phyloP scores from a whole-genome alignment of 805 yeast species.

The Wickerhamomyces queroliae region DNA sequence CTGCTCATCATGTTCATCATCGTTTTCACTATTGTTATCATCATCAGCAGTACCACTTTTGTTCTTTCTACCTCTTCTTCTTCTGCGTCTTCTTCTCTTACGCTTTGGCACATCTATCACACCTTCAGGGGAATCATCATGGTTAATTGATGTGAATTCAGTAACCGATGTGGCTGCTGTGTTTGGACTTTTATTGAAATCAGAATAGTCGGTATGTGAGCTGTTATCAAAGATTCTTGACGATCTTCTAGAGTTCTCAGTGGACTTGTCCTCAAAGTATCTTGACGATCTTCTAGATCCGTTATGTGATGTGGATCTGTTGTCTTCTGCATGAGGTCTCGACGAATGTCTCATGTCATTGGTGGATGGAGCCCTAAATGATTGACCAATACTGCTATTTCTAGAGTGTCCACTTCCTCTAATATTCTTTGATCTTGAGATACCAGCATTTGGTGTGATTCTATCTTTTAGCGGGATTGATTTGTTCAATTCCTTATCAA shows the following conservation, averaged over 20 bases:
- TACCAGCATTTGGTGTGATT: conserved; percentile 6
- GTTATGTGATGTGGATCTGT: neutral
- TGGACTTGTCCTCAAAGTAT: neutral
- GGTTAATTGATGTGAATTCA: conserved; percentile 3
- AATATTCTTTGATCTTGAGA: conserved; percentile 4
- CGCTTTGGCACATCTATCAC: conserved; percentile 3
- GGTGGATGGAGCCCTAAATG: neutral
- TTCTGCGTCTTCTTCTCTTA: conserved; percentile 11
- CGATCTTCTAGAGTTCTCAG: neutral
- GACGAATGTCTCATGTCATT: neutral
- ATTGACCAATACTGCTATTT: neutral
- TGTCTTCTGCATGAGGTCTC: neutral
- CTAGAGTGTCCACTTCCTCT: conserved; percentile 1
- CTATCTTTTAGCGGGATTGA: conserved; percentile 18
- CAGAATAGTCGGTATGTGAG: neutral
- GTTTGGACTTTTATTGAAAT: neutral
- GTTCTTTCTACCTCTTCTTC: conserved; percentile 6
- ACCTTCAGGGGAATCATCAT: conserved; percentile 7
- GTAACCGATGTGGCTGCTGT: neutral
- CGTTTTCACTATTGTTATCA: conserved; percentile 3
- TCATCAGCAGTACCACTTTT: conserved; percentile 3
- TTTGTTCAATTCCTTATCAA: conserved; percentile 18
- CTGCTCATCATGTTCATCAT: conserved; percentile 1
- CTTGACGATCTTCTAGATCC: neutral
- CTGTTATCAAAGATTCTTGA: neutral